Base-by-base conservation (phyloP, 208 protist species). In the Trypanosoma scelopori region DNA sequence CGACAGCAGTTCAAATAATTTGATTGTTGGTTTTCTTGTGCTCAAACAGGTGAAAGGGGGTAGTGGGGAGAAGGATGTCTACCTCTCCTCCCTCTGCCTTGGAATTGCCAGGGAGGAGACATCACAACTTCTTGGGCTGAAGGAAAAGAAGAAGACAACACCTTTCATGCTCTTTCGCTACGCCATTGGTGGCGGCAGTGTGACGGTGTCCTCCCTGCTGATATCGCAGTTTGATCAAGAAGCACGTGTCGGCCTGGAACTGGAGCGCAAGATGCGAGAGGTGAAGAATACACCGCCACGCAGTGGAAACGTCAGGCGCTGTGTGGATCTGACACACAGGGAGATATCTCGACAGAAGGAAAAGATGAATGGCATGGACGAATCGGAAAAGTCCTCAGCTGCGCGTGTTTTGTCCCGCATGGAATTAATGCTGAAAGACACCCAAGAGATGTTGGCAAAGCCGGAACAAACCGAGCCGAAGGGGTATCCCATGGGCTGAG, bases 251-350 rank as follows among this genome's bases (percentile, higher is more conserved):
- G 56, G 58, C 47, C 77, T 92, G 4, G 86, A 92, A 50, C 55
- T 79, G 27, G 68, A 79, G 67, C 86, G 86, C 45, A 87, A 84
- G 74, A 78, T 92, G 67, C 86, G 86, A 28, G 78, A 92, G 55
- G 72, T 92, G 12, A 89, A 89, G 65, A 92, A 92, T 76, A 65
- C 69, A 28, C 76, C 82, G 22, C 86, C 86, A 15, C 82, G 86
- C 58, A 92, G 75, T 61, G 86, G 86, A 50, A 92, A 89, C 67
- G 69, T 92, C 61, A 78, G 74, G 55, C 67, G 76, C 45, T 92
- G 85, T 50, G 76, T 92, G 45, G 82, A 89, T 39, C 79, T 76
- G 61, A 89, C 82, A 16, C 73, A 84, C 47, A 92, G 87, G 72
- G 83, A 92, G 70, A 79, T 88, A 18, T 52, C 57, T 20, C 78